Percentiles rank a stretch among this genome's conserved stretches.
These are phyloP conservation scores for Annulohypoxylon bovei DNA, from an alignment of 495 filamentous ascomycete species.

Conservation along the genomic window DNA sequence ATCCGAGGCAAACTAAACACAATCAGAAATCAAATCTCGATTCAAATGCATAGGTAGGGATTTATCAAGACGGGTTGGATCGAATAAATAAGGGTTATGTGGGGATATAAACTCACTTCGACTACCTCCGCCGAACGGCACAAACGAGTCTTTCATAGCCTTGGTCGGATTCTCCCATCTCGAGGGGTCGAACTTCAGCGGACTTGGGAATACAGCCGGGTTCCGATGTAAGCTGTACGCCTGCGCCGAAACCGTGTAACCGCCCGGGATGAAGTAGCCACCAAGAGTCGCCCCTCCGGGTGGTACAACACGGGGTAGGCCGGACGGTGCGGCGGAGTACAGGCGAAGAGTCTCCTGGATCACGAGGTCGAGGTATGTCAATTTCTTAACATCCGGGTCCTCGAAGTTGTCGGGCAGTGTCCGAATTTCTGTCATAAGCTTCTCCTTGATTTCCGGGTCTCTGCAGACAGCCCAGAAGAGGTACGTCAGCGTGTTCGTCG, in stretches of 20 bases:
- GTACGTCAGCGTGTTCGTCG: constrained; percentile 57
- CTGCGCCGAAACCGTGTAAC: constrained; percentile 49
- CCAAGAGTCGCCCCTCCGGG: constrained; percentile 36
- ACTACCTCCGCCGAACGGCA: constrained; percentile 63
- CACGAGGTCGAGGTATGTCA: constrained; percentile 62
- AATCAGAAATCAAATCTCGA: constrained; percentile 40
- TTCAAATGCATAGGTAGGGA: neutral
- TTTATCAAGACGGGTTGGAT: constrained; percentile 14
- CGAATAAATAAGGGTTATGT: neutral
- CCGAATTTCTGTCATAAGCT: constrained; percentile 53
- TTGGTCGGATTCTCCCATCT: constrained; percentile 53
- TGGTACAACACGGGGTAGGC: constrained; percentile 42
- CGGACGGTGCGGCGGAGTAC: constrained; percentile 60
- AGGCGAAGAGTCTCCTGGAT: constrained; percentile 69
- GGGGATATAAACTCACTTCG: constrained; percentile 36
- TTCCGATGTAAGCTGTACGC: constrained; percentile 56
- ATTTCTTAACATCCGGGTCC: constrained; percentile 47
- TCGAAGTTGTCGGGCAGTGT: constrained; percentile 50
- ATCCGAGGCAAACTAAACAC: constrained; percentile 51
- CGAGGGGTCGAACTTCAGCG: constrained; percentile 44
- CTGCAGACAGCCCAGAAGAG: constrained; percentile 49
- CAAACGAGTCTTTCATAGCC: constrained; percentile 62
- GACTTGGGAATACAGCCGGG: constrained; percentile 46
- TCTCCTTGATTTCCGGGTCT: constrained; percentile 46
- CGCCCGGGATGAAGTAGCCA: constrained; percentile 33